phyloP scores from a whole-genome alignment of 2,329 filamentous ascomycete species.

The Hirsutella rhossiliensis region DNA sequence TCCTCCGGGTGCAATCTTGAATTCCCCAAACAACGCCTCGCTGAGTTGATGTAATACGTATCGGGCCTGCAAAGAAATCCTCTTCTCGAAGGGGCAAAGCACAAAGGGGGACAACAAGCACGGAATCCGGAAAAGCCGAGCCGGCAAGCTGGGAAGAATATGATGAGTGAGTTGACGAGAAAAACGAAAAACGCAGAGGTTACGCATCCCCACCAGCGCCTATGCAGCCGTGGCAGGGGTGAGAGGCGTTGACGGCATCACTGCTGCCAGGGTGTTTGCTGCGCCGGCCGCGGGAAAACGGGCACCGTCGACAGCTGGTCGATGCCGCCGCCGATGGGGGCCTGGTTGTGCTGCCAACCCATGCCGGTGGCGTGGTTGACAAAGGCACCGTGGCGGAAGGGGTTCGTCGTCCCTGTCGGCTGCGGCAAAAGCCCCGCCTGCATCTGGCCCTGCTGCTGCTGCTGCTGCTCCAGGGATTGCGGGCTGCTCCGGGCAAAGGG shows the following conservation, averaged over 20 bases:
- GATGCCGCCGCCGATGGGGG: slow-evolving; percentile 69
- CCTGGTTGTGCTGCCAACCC: slow-evolving; percentile 73
- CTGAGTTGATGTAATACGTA: background rate
- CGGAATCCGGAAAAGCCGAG: no score
- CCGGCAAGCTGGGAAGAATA: no score
- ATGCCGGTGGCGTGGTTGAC: slow-evolving; percentile 80
- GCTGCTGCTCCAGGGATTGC: slow-evolving; percentile 20
- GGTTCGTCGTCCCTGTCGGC: slow-evolving; percentile 82
- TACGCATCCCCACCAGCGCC: no score
- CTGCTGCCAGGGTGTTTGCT: slow-evolving; percentile 50
- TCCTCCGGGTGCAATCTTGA: background rate
- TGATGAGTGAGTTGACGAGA: no score
- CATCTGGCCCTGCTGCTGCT: slow-evolving; percentile 30
- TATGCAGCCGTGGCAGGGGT: no score
- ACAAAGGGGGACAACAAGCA: no score
- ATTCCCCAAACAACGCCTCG: slow-evolving; percentile 3
- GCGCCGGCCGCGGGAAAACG: slow-evolving; percentile 72
- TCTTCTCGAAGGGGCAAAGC: no score
- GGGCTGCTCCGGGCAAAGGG: slow-evolving; percentile 40
- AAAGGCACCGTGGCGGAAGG: slow-evolving; percentile 84
- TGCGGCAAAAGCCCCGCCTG: slow-evolving; percentile 47
- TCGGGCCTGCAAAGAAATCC: background rate
- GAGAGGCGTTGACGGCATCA: slow-evolving; percentile 9
- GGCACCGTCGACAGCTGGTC: slow-evolving; percentile 70
- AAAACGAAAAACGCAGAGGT: no score